Evolutionary conservation across 495 filamentous ascomycete species (phyloP).

Genomic region (Penicillium cosmopolitanum): DNA sequence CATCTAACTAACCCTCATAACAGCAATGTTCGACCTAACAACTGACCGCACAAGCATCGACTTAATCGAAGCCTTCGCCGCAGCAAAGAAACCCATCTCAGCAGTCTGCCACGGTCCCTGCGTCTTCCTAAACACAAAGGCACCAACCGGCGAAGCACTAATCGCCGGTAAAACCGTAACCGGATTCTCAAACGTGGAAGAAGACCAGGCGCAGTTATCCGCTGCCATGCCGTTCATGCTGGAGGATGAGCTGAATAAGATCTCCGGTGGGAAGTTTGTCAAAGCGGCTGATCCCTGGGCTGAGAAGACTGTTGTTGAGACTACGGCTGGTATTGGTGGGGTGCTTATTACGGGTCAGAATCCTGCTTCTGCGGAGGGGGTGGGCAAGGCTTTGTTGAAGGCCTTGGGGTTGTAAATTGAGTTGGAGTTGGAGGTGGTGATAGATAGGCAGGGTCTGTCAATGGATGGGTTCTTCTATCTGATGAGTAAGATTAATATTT

Average conservation of each 20-base stretch:
- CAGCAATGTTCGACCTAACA: conserved; percentile 73
- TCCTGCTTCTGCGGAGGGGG: conserved; percentile 62
- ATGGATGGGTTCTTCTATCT: too few species aligned
- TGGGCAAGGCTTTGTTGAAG: conserved; percentile 57
- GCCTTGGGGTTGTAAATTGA: conserved; percentile 35
- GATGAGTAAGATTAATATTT: too few species aligned
- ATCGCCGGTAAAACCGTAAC: conserved; percentile 63
- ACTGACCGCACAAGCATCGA: conserved; percentile 52
- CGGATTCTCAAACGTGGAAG: conserved; percentile 71
- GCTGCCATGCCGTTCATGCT: conserved; percentile 64
- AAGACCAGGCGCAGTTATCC: conserved; percentile 54
- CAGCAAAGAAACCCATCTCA: conserved; percentile 61
- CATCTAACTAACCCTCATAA: not conserved
- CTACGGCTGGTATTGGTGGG: conserved; percentile 39
- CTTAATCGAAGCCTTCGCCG: conserved; percentile 63
- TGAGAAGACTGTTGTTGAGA: conserved; percentile 61
- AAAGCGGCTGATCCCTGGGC: conserved; percentile 63
- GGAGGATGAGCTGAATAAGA: conserved; percentile 58
- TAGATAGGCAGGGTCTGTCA: too few species aligned
- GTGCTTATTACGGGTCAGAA: conserved; percentile 77
- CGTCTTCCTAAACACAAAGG: conserved; percentile 61
- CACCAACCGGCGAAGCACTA: conserved; percentile 52
- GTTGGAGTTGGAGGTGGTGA: too few species aligned
- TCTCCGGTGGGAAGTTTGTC: conserved; percentile 56
- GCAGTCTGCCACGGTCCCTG: conserved; percentile 73